Conservation (phyloP, 495 filamentous ascomycete genomes). For the Podospora appendiculata region DNA sequence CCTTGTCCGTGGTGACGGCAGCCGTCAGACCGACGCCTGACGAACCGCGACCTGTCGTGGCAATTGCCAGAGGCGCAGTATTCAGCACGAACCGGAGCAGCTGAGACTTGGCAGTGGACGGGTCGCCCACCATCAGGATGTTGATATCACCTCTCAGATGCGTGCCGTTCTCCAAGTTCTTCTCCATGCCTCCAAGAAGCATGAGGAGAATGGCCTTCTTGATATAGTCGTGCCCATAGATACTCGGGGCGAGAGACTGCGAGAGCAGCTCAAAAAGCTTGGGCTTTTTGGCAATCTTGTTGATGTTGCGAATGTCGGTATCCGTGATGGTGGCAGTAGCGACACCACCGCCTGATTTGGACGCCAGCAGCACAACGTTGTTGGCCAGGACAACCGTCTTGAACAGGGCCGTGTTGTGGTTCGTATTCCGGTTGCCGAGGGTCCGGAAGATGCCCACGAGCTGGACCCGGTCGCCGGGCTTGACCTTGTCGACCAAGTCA, state of each 20-base stretch:
- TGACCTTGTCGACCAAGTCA: slow-evolving; percentile 89
- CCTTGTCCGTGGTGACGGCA: slow-evolving; percentile 92
- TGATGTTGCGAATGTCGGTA: slow-evolving; percentile 96
- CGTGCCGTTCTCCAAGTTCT: slow-evolving; percentile 96
- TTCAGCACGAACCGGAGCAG: slow-evolving; percentile 96
- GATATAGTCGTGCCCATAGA: slow-evolving; percentile 95
- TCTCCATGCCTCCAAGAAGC: slow-evolving; percentile 97
- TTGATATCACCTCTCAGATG: slow-evolving; percentile 99
- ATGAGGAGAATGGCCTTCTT: slow-evolving; percentile 97
- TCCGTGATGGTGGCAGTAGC: slow-evolving; percentile 93
- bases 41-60: slow-evolving; percentile 93
- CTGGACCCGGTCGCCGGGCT: slow-evolving; percentile 94
- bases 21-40: slow-evolving; percentile 98
- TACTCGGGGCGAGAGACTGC: slow-evolving; percentile 96
- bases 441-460: slow-evolving; percentile 91
- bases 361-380: slow-evolving; percentile 89
- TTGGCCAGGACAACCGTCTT: slow-evolving; percentile 90
- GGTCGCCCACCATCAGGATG: slow-evolving; percentile 98
- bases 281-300: slow-evolving; percentile 92
- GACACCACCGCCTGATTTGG: slow-evolving; percentile 91
- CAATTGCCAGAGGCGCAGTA: slow-evolving; percentile 93
- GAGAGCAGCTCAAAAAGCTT: slow-evolving; percentile 89
- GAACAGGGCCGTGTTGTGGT: slow-evolving; percentile 81
- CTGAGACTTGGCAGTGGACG: slow-evolving; percentile 97
- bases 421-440: slow-evolving; percentile 86